Percentiles rank a stretch among this genome's conserved stretches.
phyloP scores from a whole-genome alignment of 2,329 filamentous ascomycete species.

The Coniochaeta ligniaria region DNA sequence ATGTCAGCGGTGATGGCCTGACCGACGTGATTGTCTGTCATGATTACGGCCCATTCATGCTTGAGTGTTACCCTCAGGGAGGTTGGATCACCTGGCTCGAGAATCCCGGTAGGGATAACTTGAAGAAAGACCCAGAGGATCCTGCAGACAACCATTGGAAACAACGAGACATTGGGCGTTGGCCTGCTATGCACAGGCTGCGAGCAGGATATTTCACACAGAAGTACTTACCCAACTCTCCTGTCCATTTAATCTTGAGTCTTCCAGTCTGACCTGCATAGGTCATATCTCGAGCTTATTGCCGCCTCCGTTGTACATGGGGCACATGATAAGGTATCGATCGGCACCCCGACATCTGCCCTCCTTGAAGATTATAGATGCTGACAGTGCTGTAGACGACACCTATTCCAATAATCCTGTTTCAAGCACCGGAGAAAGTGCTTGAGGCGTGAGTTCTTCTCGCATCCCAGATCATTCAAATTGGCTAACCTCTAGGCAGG shows the following conservation, averaged over 20 bases:
- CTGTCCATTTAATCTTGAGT: not conserved
- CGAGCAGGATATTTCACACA: not conserved
- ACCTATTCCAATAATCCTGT: not conserved
- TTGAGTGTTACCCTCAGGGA: not conserved
- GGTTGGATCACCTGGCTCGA: slow-evolving; percentile 1
- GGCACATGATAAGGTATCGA: not conserved
- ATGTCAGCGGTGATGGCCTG: not conserved
- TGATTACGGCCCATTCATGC: slow-evolving; percentile 1
- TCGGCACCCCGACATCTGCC: too few species aligned
- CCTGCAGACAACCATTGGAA: not conserved
- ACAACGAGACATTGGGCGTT: not conserved
- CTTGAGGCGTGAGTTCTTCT: not conserved
- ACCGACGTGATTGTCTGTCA: slow-evolving; percentile 1
- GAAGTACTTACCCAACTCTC: not conserved
- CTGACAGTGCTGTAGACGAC: not conserved
- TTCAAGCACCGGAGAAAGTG: not conserved
- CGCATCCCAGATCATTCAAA: not conserved
- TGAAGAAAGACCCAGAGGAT: not conserved
- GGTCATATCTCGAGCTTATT: not conserved
- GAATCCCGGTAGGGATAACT: not conserved
- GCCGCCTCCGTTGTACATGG: not conserved
- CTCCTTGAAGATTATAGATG: not conserved
- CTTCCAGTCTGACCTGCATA: not conserved
- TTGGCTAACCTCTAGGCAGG: not conserved
- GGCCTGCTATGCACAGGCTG: slow-evolving; percentile 1